Evolutionary conservation across 345 rosid genomes (phyloP).

Genomic region (Linum trigynum): DNA sequence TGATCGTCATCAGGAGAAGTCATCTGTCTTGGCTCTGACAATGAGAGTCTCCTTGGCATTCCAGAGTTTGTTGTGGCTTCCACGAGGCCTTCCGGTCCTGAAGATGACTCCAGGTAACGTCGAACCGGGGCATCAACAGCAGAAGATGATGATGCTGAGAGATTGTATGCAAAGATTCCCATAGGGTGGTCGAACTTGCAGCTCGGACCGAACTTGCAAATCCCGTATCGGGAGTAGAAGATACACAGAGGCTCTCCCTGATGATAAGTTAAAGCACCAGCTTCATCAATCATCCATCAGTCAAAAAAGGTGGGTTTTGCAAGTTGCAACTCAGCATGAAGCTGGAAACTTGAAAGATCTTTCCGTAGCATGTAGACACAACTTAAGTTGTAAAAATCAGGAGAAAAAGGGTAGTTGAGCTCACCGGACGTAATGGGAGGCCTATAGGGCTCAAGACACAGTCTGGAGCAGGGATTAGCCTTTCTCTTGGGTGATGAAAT

Average conservation of each 20-base stretch:
- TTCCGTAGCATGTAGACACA: too few species aligned
- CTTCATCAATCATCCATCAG: slow-evolving; percentile 13
- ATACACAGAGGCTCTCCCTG: slow-evolving; percentile 93
- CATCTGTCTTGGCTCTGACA: slow-evolving; percentile 76
- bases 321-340: too few species aligned
- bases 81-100: slow-evolving; percentile 66
- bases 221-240: slow-evolving; percentile 90
- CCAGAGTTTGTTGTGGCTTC: slow-evolving; percentile 39
- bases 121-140: slow-evolving; percentile 37
- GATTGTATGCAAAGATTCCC: slow-evolving; percentile 62
- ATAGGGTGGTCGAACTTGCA: slow-evolving; percentile 99
- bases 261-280: slow-evolving; percentile 11
- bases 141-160: slow-evolving; percentile 38
- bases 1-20: slow-evolving; percentile 48
- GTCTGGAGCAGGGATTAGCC: slow-evolving; percentile 85
- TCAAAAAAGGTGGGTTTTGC: too few species aligned
- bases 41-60: slow-evolving; percentile 51
- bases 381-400: neutral
- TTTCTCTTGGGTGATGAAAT: slow-evolving; percentile 94
- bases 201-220: slow-evolving; percentile 98
- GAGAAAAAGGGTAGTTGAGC: slow-evolving; percentile 18
- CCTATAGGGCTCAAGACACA: slow-evolving; percentile 80
- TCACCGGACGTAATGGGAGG: slow-evolving; percentile 90
- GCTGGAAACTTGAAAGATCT: neutral
- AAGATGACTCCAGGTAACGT: slow-evolving; percentile 41